Evolutionary conservation across 2,329 filamentous ascomycete genomes (phyloP), one percentile per base, ranked within the genome.

Genomic region (Teratosphaeria gauchensis): DNA sequence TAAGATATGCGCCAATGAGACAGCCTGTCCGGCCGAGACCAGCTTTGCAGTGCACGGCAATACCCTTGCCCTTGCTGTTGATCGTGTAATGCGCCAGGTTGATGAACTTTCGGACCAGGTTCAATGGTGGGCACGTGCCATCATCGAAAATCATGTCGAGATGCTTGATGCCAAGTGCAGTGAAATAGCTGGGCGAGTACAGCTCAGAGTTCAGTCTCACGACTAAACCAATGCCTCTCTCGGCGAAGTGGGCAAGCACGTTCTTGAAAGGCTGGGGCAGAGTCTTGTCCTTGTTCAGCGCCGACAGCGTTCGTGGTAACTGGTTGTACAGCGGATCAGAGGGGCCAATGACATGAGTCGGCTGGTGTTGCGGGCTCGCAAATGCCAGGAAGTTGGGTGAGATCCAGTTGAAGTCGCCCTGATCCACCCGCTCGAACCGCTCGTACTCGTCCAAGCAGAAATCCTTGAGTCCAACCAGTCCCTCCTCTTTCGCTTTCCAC

Each of bases 141-240:
- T 99, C 94, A 69, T 97, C 94, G 71, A 99, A 99, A 69, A 99
- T 97, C 94, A 99, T 99, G 76, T 99, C 94, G 48, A 97, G 80
- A 72, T 99, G 94, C 68, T 91, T 87, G 70, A 99, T 97, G 32
- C 92, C 92, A 56, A 99, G 80, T 3, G 92, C 90, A 63, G 92
- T 94, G 74, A 99, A 99, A 78, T 92, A 96, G n/a, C 91, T 92
- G 0, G 94, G 89, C 0, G 90, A 95, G 79, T 99, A 99, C 7
- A 99, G 83, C 65, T 92, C 89, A 0, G 92, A 97, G 78, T 99
- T 99, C 63, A 99, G 80, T 51, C 94, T 87, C 51, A 99, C 94
- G 2, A 99, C 92, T 2, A 99, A 81, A 33, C 94, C 94, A 68
- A 99, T 88, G 69, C 95, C 89, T 64, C 90, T 85, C 61, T 92